These are phyloP conservation scores for Aspergillus funiculosus DNA, from an alignment of 495 filamentous ascomycete genomes.

Conservation along the genomic window DNA sequence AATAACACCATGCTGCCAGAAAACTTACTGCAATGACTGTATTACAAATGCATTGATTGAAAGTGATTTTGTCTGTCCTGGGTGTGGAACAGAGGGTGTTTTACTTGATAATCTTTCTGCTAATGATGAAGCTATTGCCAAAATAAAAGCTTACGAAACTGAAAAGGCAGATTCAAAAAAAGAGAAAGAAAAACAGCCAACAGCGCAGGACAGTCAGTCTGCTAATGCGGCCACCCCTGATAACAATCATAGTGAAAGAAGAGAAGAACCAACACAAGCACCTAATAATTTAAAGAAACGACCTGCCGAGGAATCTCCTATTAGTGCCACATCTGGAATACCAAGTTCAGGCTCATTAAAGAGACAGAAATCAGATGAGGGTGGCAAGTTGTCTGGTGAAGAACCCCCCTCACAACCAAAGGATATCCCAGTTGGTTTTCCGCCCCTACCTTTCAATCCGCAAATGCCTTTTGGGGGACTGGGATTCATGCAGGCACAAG, in stretches of 20 bases:
- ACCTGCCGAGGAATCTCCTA: conserved; percentile 65
- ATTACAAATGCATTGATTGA: conserved; percentile 96
- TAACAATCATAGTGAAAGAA: conserved; percentile 12
- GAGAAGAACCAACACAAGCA: conserved; percentile 24
- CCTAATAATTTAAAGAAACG: conserved; percentile 61
- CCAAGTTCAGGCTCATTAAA: conserved; percentile 24
- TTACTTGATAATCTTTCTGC: conserved; percentile 83
- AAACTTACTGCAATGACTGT: conserved; percentile 98
- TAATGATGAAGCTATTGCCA: conserved; percentile 70
- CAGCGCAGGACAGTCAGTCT: conserved; percentile 21
- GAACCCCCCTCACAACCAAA: conserved; percentile 8
- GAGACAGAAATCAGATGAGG: conserved; percentile 33
- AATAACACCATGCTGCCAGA: conserved; percentile 95
- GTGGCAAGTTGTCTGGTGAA: conserved; percentile 9
- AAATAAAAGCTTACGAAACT: conserved; percentile 72
- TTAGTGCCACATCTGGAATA: conserved; percentile 21
- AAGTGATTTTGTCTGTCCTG: conserved; percentile 92
- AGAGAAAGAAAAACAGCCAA: conserved; percentile 55
- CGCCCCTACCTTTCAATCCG: conserved; percentile 26
- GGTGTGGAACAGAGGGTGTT: conserved; percentile 82
- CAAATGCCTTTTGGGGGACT: conserved; percentile 32
- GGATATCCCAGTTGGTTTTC: conserved; percentile 17
- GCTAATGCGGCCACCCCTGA: conserved; percentile 22
- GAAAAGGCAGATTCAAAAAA: conserved; percentile 57
- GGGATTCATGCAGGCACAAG: conserved; percentile 25